phyloP scores from a whole-genome alignment of 192 early-diverging fungal genomes.

The Coemansia sp. region DNA sequence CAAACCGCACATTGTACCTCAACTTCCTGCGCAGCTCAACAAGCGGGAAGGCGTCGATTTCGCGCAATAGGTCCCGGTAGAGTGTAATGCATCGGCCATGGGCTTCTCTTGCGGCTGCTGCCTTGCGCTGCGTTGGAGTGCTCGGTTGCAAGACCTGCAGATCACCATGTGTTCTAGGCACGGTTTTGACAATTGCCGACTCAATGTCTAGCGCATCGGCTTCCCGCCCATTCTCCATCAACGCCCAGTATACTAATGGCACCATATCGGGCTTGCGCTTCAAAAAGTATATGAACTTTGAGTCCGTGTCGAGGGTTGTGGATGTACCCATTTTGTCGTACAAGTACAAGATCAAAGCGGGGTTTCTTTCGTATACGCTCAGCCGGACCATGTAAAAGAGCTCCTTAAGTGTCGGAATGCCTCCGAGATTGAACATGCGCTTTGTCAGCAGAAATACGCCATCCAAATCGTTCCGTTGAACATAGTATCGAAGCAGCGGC shows the following conservation, averaged over 20 bases:
- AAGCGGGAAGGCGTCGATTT: conserved; percentile 15
- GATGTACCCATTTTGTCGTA: conserved; percentile 1
- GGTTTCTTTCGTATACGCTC: not conserved
- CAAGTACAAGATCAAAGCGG: not conserved
- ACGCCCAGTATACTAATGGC: not conserved
- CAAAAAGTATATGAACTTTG: not conserved
- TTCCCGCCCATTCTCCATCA: not conserved
- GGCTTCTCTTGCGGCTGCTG: not conserved
- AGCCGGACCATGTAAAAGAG: conserved; percentile 14
- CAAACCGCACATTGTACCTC: conserved; percentile 33
- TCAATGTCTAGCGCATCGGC: conserved; percentile 1
- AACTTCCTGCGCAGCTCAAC: conserved; percentile 33
- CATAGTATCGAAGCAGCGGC: conserved; percentile 13
- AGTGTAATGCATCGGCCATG: conserved; percentile 11
- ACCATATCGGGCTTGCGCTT: not conserved
- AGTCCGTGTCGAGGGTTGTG: not conserved
- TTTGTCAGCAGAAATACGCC: conserved; percentile 1
- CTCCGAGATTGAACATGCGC: conserved; percentile 13
- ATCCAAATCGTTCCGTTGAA: not conserved
- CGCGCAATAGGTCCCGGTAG: conserved; percentile 26
- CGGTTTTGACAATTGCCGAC: too few species aligned
- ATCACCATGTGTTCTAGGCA: not conserved
- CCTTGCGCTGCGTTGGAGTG: not conserved
- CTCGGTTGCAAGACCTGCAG: not conserved
- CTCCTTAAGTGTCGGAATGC: conserved; percentile 11